Percentiles rank a stretch among this genome's conserved stretches.
phyloP scores from a whole-genome alignment of 106 monocot genomes.

The Apostasia shenzhenica region DNA sequence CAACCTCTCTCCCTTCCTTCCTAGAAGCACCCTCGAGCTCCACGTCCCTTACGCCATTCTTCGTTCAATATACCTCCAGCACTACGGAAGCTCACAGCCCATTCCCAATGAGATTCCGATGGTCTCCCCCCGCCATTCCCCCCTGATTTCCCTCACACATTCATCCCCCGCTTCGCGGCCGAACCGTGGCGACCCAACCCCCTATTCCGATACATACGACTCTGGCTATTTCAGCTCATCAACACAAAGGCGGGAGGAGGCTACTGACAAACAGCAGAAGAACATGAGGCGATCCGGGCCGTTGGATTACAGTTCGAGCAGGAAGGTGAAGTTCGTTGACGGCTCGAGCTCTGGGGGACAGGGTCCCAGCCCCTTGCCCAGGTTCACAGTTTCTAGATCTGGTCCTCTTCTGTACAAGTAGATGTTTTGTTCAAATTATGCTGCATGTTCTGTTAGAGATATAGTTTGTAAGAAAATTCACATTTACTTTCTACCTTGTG shows the following conservation, averaged over 20 bases:
- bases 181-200: constrained; percentile 35
- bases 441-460: too few relatives aligned
- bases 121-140: constrained; percentile 78
- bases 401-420: constrained; percentile 72
- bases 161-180: constrained; percentile 61
- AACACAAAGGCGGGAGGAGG: constrained; percentile 27
- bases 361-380: constrained; percentile 62
- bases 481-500: too few relatives aligned
- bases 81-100: constrained; percentile 33
- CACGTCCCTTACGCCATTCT: constrained; percentile 84
- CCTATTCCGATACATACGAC: constrained; percentile 26
- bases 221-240: constrained; percentile 22
- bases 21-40: constrained; percentile 82
- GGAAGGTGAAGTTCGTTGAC: constrained; percentile 75
- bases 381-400: constrained; percentile 82
- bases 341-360: constrained; percentile 51
- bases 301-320: constrained; percentile 47
- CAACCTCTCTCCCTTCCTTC: constrained; percentile 69
- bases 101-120: constrained; percentile 25
- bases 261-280: constrained; percentile 27
- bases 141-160: constrained; percentile 64
- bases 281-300: constrained; percentile 63
- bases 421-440: neutral
- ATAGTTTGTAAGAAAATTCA: too few relatives aligned
- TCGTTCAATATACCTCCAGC: constrained; percentile 63